A percentile compares a stretch with the other conserved stretches of the same genome.
Conservation (phyloP, 768 basidiomycete species). For the Boletus insuetus region DNA sequence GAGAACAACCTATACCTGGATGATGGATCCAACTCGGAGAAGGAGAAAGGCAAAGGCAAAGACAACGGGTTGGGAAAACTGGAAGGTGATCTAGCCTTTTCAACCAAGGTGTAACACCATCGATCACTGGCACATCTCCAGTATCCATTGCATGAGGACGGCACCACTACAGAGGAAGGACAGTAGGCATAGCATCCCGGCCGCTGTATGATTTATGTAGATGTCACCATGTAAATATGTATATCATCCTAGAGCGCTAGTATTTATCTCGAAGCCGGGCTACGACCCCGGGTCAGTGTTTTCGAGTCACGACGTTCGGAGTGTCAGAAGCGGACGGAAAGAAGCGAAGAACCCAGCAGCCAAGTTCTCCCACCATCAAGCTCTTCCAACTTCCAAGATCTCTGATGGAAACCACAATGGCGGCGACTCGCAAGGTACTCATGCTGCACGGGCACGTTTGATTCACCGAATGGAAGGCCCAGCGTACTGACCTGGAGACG, state of each 20-base stretch:
- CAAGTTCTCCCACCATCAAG: not conserved
- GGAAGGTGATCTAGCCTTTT: slow-evolving; percentile 18
- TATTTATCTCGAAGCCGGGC: too few species aligned
- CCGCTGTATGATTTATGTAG: slow-evolving; percentile 1
- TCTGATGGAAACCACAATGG: slow-evolving; percentile 12
- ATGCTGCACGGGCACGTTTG: slow-evolving; percentile 44
- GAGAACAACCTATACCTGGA: slow-evolving; percentile 75
- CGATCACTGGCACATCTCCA: not conserved
- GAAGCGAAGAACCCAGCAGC: not conserved
- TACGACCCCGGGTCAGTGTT: too few species aligned
- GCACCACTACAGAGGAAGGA: not conserved
- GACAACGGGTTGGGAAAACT: slow-evolving; percentile 30
- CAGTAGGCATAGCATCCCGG: not conserved
- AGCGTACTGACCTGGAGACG: slow-evolving; percentile 1
- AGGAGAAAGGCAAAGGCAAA: slow-evolving; percentile 36
- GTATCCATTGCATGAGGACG: not conserved
- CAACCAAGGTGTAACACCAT: slow-evolving; percentile 7
- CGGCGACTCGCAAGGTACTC: slow-evolving; percentile 35
- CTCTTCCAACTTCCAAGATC: not conserved
- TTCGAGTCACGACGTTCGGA: not conserved
- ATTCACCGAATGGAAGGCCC: not conserved
- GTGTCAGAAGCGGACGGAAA: not conserved
- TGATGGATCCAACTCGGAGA: slow-evolving; percentile 40
- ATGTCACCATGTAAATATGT: not conserved
- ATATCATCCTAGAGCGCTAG: not conserved